Evolutionary conservation across 805 yeast species (phyloP).

Genomic region (Clavispora fructus): DNA sequence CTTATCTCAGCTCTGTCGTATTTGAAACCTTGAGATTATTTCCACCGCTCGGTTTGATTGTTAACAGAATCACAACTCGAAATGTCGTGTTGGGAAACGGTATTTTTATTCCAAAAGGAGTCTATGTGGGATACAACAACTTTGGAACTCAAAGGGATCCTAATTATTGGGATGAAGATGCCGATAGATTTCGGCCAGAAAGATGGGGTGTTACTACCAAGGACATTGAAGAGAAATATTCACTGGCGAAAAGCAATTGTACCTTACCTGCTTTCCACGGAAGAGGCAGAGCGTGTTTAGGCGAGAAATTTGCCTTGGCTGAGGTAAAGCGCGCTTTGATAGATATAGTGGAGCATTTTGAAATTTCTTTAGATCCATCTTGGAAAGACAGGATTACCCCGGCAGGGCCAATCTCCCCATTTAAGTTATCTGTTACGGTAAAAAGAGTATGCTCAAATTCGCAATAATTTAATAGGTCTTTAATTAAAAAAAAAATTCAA

Average conservation of each 20-base stretch:
- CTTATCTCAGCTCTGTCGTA: constrained; percentile 30
- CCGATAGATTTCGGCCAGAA: constrained; percentile 41
- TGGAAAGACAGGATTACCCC: constrained; percentile 52
- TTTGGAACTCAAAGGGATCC: constrained; percentile 45
- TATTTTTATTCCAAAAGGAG: constrained; percentile 44
- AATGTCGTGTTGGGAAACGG: constrained; percentile 34
- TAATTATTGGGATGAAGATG: constrained; percentile 40
- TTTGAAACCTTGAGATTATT: constrained; percentile 46
- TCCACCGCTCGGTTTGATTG: constrained; percentile 55
- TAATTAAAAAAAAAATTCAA: no score
- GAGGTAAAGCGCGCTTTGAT: constrained; percentile 39
- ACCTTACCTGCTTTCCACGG: constrained; percentile 54
- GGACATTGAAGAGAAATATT: constrained; percentile 36
- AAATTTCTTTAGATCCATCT: constrained; percentile 30
- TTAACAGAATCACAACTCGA: constrained; percentile 43
- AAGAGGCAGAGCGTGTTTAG: constrained; percentile 54
- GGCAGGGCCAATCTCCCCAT: constrained; percentile 55
- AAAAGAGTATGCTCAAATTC: not conserved
- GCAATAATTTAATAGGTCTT: no score
- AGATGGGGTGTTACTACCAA: constrained; percentile 47
- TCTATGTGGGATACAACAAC: constrained; percentile 53
- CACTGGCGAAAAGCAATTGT: constrained; percentile 39
- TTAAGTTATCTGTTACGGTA: not conserved
- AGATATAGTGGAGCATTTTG: constrained; percentile 31
- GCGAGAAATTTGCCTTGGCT: constrained; percentile 51